Base-by-base conservation (phyloP, 2,329 filamentous ascomycete genomes). In the Gyromitra esculenta region DNA sequence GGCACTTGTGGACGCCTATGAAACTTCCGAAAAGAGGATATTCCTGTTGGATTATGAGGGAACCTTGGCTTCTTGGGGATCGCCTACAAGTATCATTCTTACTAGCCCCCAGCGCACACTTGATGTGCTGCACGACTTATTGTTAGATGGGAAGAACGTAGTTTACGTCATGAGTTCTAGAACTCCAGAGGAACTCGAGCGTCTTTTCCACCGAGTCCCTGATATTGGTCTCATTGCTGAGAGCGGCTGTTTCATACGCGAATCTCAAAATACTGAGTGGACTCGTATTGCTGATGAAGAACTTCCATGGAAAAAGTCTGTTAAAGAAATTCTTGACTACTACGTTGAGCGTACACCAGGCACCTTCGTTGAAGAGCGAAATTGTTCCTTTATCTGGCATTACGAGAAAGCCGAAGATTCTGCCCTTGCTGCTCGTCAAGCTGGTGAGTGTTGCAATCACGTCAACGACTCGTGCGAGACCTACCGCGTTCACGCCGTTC, bases 1-100 rank as follows among this genome's bases (percentile, higher is more conserved):
- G 56, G 84, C 86, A 0, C 85, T 97, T 0, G 84, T 87, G 1
- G 85, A 89, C 62, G 87, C 89, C 77, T 98, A 97, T 83, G 85
- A 87, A 76, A 83, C 85, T 7, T 88, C 92, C 0, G 83, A 89
- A 54, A 88, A 89, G 21, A 90, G 94, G 15, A 86, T 98, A 1
- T 96, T 98, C 83, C 90, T 98, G 79, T 87, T 98, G 57, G 95
- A 98, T 82, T 97, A 97, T 81, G 95, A 98, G 83, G 95, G 94
- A 57, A 98, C 95, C 0, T 86, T 98, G 6, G 92, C 96, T 56
- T 93, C 91, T 68, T 96, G 93, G 88, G 93, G 93, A 2, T 92
- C 92, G 0, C 91, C 93, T 72, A 92, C 90, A 76, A 91, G 92
- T 81, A 95, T 96, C 77, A 93, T 97, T 63, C 87, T 96, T 18